These are phyloP conservation scores for Nigrospora sphaerica DNA, from an alignment of 2,329 filamentous ascomycete genomes.

Conservation along the genomic window DNA sequence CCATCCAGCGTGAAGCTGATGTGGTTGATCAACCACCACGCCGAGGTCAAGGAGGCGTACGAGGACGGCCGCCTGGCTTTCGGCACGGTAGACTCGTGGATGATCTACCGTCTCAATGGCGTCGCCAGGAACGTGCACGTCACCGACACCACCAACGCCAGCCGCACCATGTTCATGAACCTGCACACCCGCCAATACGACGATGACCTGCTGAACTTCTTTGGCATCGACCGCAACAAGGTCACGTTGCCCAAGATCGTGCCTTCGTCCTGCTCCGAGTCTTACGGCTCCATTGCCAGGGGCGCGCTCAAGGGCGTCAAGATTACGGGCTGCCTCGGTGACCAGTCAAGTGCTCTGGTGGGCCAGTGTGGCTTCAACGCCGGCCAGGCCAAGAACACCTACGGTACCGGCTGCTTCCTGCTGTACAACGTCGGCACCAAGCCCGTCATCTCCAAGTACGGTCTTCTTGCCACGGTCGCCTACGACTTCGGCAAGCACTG, in stretches of 20 bases:
- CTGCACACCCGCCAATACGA: slow-evolving; percentile 75
- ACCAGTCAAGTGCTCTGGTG: slow-evolving; percentile 80
- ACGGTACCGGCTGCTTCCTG: slow-evolving; percentile 84
- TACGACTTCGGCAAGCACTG: slow-evolving; percentile 64
- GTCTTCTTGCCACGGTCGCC: slow-evolving; percentile 78
- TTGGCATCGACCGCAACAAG: slow-evolving; percentile 62
- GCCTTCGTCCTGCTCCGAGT: slow-evolving; percentile 66
- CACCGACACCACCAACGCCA: slow-evolving; percentile 83
- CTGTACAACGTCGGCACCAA: slow-evolving; percentile 82
- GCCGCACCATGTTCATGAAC: slow-evolving; percentile 93
- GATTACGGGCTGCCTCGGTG: slow-evolving; percentile 80
- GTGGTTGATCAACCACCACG: slow-evolving; percentile 71
- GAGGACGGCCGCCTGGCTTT: slow-evolving; percentile 71
- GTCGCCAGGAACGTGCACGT: slow-evolving; percentile 60
- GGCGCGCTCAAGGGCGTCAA: slow-evolving; percentile 62
- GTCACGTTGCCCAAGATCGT: slow-evolving; percentile 76
- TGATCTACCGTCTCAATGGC: slow-evolving; percentile 77
- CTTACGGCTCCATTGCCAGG: slow-evolving; percentile 60
- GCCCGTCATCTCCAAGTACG: slow-evolving; percentile 78
- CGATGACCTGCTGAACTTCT: slow-evolving; percentile 69
- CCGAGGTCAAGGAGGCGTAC: slow-evolving; percentile 66
- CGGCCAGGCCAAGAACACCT: slow-evolving; percentile 84
- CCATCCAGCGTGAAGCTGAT: slow-evolving; percentile 79
- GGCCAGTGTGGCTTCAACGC: slow-evolving; percentile 79
- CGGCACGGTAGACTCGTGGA: slow-evolving; percentile 83